Evolutionary conservation across 176 grass and related monocot genomes (phyloP).

Genomic region (Calamus simplicifolius): DNA sequence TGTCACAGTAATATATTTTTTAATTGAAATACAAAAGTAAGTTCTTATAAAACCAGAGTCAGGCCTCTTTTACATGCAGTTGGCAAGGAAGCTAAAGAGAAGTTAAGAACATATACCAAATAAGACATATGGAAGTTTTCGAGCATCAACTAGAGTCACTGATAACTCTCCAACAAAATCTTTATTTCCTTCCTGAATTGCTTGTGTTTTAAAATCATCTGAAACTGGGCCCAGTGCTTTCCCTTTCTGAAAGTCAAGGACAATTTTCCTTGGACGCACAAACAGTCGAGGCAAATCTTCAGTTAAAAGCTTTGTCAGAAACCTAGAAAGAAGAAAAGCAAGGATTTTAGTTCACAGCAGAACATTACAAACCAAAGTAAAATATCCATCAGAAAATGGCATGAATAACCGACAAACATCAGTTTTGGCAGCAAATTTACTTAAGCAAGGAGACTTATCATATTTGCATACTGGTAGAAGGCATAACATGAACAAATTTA

Average conservation of each 20-base stretch:
- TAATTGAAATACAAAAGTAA: no score
- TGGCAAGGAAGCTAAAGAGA: background rate
- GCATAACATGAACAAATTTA: no score
- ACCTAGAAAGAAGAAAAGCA: slow-evolving; percentile 34
- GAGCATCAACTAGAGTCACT: slow-evolving; percentile 90
- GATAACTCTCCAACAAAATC: slow-evolving; percentile 93
- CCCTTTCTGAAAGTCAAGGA: slow-evolving; percentile 94
- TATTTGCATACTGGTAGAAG: no score
- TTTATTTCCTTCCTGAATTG: slow-evolving; percentile 76
- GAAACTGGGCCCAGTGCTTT: slow-evolving; percentile 69
- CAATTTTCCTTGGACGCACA: slow-evolving; percentile 88
- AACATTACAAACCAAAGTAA: no score
- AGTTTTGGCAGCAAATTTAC: no score
- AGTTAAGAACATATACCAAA: slow-evolving; percentile 33
- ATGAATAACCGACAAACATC: no score
- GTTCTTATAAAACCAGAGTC: no score
- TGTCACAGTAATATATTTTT: no score
- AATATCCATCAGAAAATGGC: no score
- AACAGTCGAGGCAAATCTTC: slow-evolving; percentile 94
- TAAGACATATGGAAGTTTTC: slow-evolving; percentile 76
- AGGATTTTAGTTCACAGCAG: no score
- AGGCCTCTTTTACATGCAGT: no score
- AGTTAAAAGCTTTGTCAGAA: slow-evolving; percentile 84
- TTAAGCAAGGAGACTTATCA: no score
- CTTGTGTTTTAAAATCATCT: slow-evolving; percentile 30